phyloP scores from a whole-genome alignment of 345 rosid genomes.

The Combretum micranthum region DNA sequence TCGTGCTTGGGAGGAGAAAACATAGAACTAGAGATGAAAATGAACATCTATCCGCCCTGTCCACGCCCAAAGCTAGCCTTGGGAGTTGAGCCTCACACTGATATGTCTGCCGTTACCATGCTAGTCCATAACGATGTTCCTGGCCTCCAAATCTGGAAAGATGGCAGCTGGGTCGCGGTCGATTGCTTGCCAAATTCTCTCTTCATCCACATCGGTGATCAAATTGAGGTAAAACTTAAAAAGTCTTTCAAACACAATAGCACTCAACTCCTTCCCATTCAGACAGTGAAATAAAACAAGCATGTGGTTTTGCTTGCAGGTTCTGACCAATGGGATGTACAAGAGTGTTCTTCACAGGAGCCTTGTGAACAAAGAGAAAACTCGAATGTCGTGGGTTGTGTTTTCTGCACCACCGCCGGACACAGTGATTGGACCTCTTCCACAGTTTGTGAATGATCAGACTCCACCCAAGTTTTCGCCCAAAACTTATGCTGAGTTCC shows the following conservation, averaged over 20 bases:
- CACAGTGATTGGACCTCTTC: constrained; percentile 35
- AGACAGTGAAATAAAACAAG: too few species aligned
- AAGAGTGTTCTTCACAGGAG: constrained; percentile 48
- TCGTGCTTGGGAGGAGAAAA: constrained; percentile 26
- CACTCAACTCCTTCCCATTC: too few species aligned
- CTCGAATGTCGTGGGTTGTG: constrained; percentile 51
- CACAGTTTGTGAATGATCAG: constrained; percentile 28
- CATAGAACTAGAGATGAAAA: constrained; percentile 44
- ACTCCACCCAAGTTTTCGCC: constrained; percentile 30
- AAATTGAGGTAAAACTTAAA: constrained; percentile 37
- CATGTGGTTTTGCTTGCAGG: constrained; percentile 19
- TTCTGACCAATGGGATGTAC: constrained; percentile 50
- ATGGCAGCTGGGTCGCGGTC: constrained; percentile 41
- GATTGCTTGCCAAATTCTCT: constrained; percentile 32
- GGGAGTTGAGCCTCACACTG: constrained; percentile 57
- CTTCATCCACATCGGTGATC: constrained; percentile 41
- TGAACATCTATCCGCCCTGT: constrained; percentile 54
- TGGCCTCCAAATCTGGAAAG: constrained; percentile 49
- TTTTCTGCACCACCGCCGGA: constrained; percentile 33
- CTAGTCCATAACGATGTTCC: constrained; percentile 43
- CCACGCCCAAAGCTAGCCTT: constrained; percentile 53
- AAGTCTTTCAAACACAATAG: too few species aligned
- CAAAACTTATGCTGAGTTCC: constrained; percentile 38
- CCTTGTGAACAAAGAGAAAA: constrained; percentile 32
- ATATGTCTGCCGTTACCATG: constrained; percentile 49